Conservation (phyloP, 805 yeast species). For the Wickerhamiella brachini region DNA sequence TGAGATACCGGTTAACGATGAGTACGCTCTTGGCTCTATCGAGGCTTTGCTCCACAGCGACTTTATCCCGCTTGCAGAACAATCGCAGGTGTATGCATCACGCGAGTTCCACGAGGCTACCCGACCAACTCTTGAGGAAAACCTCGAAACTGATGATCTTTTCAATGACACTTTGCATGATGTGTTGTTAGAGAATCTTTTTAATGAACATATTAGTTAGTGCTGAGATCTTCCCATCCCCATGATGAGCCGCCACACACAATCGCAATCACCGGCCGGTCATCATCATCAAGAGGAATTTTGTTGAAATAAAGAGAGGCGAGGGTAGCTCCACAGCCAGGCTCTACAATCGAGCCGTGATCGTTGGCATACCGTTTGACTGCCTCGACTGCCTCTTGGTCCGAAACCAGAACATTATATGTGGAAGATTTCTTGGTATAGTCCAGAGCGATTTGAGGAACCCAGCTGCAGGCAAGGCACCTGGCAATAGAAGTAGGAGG, state of each 20-base stretch:
- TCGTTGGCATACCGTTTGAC: constrained; percentile 38
- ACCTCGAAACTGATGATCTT: constrained; percentile 3
- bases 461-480: constrained; percentile 47
- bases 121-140: neutral
- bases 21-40: neutral
- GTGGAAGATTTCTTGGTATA: constrained; percentile 30
- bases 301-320: constrained; percentile 25
- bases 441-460: constrained; percentile 36
- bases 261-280: constrained; percentile 8
- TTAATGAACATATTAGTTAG: neutral
- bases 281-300: constrained; percentile 4
- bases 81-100: neutral
- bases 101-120: constrained; percentile 3
- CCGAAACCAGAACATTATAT: constrained; percentile 35
- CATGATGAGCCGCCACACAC: constrained; percentile 15
- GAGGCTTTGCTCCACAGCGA: constrained; percentile 4
- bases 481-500: constrained; percentile 42
- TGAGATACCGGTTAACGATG: neutral
- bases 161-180: constrained; percentile 8
- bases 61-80: constrained; percentile 6
- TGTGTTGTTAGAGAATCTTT: constrained; percentile 2
- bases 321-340: constrained; percentile 62
- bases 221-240: constrained; percentile 1
- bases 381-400: constrained; percentile 41
- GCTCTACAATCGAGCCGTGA: constrained; percentile 43